These are phyloP conservation scores for Mycena sp. DNA, from an alignment of 1,284 basidiomycete genomes.

Conservation along the genomic window DNA sequence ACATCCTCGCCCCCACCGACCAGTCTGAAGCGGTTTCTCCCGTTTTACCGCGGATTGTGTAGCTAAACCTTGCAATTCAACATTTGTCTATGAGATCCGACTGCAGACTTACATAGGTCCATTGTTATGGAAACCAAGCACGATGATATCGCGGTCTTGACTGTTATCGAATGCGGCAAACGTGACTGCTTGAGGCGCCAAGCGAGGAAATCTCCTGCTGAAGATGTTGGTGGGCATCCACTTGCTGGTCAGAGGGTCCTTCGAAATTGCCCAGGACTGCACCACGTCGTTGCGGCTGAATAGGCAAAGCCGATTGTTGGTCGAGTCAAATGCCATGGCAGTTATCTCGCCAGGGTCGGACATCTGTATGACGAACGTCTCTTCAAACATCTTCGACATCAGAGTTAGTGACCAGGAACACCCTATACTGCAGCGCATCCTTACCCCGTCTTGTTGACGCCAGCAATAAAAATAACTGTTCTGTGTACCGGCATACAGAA, in stretches of 20 bases:
- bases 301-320: slow-evolving; percentile 10
- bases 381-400: slow-evolving; percentile 11
- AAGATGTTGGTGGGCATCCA: neutral
- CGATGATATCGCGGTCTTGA: no score
- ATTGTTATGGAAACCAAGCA: slow-evolving; percentile 2
- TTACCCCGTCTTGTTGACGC: slow-evolving; percentile 14
- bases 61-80: slow-evolving; percentile 1
- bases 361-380: slow-evolving; percentile 10
- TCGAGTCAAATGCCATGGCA: slow-evolving; percentile 15
- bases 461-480: no score
- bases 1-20: no score
- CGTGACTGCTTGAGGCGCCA: slow-evolving; percentile 1
- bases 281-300: slow-evolving; percentile 12
- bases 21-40: no score
- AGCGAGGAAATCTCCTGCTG: neutral
- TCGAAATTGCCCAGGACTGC: neutral
- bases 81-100: neutral
- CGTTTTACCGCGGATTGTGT: slow-evolving; percentile 9
- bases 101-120: slow-evolving; percentile 6
- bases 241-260: neutral
- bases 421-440: neutral
- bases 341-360: no score
- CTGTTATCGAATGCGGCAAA: no score
- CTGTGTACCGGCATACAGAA: neutral
- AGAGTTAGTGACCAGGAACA: neutral